Evolutionary conservation across 176 grass and related monocot genomes (phyloP).

Genomic region (Bothriochloa decipiens): DNA sequence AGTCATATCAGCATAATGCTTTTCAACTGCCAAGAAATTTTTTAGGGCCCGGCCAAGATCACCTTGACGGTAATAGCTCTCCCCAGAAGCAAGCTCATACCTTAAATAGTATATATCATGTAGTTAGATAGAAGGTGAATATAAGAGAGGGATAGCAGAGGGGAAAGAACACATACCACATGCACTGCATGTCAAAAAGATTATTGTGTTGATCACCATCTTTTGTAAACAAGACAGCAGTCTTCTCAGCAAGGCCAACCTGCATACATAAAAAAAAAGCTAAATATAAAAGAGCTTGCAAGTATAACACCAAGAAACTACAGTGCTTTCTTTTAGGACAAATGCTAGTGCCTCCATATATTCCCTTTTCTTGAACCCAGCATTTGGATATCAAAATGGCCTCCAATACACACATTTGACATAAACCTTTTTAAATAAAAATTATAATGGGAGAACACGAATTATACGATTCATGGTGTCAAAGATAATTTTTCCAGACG

Average conservation of each 20-base stretch:
- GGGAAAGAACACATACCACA: constrained; percentile 61
- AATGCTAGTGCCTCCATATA: not conserved
- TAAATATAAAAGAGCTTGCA: not conserved
- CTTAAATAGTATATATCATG: constrained; percentile 52
- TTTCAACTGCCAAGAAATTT: constrained; percentile 96
- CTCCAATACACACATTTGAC: not conserved
- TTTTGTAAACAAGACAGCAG: constrained; percentile 98
- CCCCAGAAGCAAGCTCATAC: constrained; percentile 98
- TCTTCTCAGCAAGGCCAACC: constrained; percentile 91
- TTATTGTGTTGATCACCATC: constrained; percentile 99
- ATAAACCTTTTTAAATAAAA: not conserved
- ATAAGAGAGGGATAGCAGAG: constrained; percentile 18
- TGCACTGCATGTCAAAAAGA: constrained; percentile 99
- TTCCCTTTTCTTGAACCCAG: not conserved
- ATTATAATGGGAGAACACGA: not conserved
- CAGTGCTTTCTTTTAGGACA: not conserved
- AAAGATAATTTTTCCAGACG: not conserved
- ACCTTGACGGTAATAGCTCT: constrained; percentile 94
- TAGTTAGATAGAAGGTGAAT: constrained; percentile 26
- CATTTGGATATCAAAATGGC: not conserved
- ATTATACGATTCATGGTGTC: not conserved
- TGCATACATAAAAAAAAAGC: constrained; percentile 48
- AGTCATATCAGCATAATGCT: constrained; percentile 93
- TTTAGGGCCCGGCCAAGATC: constrained; percentile 93
- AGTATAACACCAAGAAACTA: not conserved